Evolutionary conservation across 1,284 basidiomycete genomes (phyloP).

Genomic region (Neotropicomus parvogracilis): DNA sequence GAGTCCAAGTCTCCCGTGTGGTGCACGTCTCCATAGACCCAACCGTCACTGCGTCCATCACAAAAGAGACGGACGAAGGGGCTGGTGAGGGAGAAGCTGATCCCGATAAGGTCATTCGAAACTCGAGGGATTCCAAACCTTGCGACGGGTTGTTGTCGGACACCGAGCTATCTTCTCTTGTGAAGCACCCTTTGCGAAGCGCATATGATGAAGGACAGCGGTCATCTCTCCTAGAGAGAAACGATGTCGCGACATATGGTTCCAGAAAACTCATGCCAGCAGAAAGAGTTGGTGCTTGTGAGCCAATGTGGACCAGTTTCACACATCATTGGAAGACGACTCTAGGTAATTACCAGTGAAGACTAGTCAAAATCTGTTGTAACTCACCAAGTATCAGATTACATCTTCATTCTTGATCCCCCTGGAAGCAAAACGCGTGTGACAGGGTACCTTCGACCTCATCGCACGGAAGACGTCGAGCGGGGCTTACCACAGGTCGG

Average conservation of each 20-base stretch:
- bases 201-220: constrained; percentile 58
- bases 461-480: constrained; percentile 57
- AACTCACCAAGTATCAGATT: constrained; percentile 54
- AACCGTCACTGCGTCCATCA: constrained; percentile 35
- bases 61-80: constrained; percentile 40
- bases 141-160: constrained; percentile 73
- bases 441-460: constrained; percentile 63
- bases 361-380: background rate
- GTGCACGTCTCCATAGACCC: constrained; percentile 82
- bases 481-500: constrained; percentile 78
- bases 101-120: constrained; percentile 72
- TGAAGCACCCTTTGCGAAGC: constrained; percentile 46
- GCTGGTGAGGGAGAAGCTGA: constrained; percentile 48
- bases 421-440: constrained; percentile 43
- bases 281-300: constrained; percentile 50
- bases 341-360: constrained; percentile 52
- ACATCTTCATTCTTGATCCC: constrained; percentile 72
- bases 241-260: constrained; percentile 45
- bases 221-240: constrained; percentile 15
- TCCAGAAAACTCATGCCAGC: constrained; percentile 41
- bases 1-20: constrained; percentile 66
- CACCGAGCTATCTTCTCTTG: constrained; percentile 58
- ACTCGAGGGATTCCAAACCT: constrained; percentile 60
- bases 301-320: constrained; percentile 80
- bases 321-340: constrained; percentile 80